Conservation (phyloP, 768 basidiomycete genomes). For the Trametes meyenii region DNA sequence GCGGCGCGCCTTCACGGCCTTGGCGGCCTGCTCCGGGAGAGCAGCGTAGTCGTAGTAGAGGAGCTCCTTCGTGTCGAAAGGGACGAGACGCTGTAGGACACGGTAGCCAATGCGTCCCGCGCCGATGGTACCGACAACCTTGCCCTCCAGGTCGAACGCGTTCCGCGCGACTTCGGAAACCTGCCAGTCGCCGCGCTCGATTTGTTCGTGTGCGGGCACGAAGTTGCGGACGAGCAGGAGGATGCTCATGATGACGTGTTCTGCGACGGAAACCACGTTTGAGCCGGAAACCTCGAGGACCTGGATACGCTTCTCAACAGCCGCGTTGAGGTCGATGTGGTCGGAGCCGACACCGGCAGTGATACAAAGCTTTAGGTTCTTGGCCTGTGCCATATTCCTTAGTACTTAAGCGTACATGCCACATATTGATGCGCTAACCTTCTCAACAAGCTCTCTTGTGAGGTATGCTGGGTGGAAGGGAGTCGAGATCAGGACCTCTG, state of each 20-base stretch:
- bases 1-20: constrained; percentile 69
- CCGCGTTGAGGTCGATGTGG: constrained; percentile 88
- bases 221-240: constrained; percentile 91
- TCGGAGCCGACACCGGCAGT: constrained; percentile 93
- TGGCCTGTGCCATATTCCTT: constrained; percentile 44
- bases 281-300: constrained; percentile 76
- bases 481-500: constrained; percentile 80
- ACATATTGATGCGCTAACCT: constrained; percentile 33
- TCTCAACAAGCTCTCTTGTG: constrained; percentile 69
- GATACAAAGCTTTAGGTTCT: constrained; percentile 87
- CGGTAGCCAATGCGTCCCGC: constrained; percentile 83
- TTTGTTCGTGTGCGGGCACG: constrained; percentile 80
- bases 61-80: constrained; percentile 89
- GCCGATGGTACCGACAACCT: constrained; percentile 91
- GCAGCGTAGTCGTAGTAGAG: constrained; percentile 87
- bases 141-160: constrained; percentile 87
- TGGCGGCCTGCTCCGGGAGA: constrained; percentile 67
- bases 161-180: constrained; percentile 82
- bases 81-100: constrained; percentile 75
- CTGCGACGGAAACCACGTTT: constrained; percentile 90
- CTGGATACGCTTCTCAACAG: constrained; percentile 77
- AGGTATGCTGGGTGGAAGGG: constrained; percentile 89
- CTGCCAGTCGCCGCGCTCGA: constrained; percentile 84
- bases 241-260: constrained; percentile 91
- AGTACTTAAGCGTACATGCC: not conserved